Percentiles rank a stretch among this genome's conserved stretches.
These are phyloP conservation scores for Saraca asoca DNA, from an alignment of 331 rosid species.

Conservation along the genomic window DNA sequence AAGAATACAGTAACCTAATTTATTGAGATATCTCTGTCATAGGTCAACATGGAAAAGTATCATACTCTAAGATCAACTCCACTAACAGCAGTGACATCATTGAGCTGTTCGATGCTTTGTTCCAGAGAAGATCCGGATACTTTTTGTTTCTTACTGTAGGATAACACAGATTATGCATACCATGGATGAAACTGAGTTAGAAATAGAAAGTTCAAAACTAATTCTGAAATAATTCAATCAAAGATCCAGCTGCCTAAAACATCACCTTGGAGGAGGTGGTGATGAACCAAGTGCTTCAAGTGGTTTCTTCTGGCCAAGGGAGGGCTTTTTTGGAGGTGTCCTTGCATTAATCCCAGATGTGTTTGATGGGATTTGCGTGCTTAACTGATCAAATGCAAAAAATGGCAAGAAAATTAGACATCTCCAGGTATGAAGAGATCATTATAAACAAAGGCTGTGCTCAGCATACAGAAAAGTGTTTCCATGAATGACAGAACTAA, in stretches of 20 bases:
- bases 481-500: no score
- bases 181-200: constrained; percentile 10
- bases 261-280: constrained; percentile 79
- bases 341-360: constrained; percentile 50
- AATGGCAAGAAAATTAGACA: constrained; percentile 1
- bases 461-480: constrained; percentile 10
- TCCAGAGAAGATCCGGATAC: constrained; percentile 65
- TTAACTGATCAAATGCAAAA: constrained; percentile 44
- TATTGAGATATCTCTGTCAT: constrained; percentile 7
- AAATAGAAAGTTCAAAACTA: constrained; percentile 19
- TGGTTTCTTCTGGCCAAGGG: constrained; percentile 84
- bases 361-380: constrained; percentile 55
- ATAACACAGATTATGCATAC: constrained; percentile 26
- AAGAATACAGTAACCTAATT: constrained; percentile 14
- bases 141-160: constrained; percentile 81
- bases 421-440: constrained; percentile 29
- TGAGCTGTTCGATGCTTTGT: constrained; percentile 80
- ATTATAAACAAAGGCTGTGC: not conserved
- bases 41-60: no score
- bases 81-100: constrained; percentile 86
- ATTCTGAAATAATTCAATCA: constrained; percentile 17
- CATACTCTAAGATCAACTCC: constrained; percentile 95
- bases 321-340: constrained; percentile 63
- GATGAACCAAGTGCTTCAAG: constrained; percentile 84
- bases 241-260: constrained; percentile 29